These are phyloP conservation scores for Hibiscus tridactylites DNA, from an alignment of 345 rosid species.

Conservation along the genomic window DNA sequence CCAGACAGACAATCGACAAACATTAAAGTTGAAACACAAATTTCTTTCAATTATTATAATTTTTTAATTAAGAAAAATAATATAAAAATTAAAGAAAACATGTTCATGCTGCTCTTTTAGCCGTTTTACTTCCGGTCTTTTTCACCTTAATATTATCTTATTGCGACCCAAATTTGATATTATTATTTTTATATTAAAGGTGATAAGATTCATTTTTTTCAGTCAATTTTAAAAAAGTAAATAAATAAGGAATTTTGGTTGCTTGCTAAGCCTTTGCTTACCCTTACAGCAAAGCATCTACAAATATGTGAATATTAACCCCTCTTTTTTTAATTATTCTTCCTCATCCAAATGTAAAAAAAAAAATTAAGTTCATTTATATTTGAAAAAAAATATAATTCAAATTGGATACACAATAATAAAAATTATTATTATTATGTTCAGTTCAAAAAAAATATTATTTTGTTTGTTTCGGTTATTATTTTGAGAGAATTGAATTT, in stretches of 20 bases:
- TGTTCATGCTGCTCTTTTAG: neutral
- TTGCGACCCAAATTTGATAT: neutral
- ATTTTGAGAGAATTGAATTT: no score
- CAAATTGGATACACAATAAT: no score
- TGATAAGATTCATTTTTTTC: neutral
- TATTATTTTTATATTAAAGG: neutral
- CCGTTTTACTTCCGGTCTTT: neutral
- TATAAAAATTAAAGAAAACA: neutral
- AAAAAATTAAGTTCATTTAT: no score
- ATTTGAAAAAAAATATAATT: no score
- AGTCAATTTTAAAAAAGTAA: no score
- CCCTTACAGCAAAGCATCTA: slow-evolving; percentile 4
- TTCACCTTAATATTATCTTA: neutral
- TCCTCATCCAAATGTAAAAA: neutral
- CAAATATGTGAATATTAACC: neutral
- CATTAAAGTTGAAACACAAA: neutral
- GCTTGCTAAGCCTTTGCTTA: neutral
- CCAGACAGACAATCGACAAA: neutral
- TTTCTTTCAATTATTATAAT: neutral
- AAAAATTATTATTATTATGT: no score
- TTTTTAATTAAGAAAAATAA: neutral
- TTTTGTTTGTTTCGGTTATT: no score
- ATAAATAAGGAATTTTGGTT: neutral
- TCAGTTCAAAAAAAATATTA: no score
- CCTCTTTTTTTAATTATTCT: neutral